Evolutionary conservation across 306 rosid genomes (phyloP).

Genomic region (Vicia villosa): DNA sequence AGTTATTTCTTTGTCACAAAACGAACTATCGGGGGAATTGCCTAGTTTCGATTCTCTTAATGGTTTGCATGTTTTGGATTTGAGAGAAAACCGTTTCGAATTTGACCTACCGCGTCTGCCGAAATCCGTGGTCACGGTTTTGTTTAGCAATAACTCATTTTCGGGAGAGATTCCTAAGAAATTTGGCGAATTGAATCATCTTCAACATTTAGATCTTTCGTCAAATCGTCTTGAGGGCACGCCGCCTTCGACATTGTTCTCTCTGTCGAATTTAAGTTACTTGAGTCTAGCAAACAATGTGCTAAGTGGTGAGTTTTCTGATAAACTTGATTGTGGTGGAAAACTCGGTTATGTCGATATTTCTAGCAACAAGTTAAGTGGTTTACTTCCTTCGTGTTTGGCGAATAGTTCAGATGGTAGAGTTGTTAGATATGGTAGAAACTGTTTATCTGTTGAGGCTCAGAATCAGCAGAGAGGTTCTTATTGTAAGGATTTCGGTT

Average conservation of each 20-base stretch:
- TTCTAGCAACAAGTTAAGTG: slow-evolving; percentile 71
- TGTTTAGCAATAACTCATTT: slow-evolving; percentile 67
- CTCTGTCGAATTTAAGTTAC: slow-evolving; percentile 67
- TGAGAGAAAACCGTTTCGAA: slow-evolving; percentile 68
- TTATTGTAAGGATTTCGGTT: slow-evolving; percentile 54
- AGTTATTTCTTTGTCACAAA: slow-evolving; percentile 65
- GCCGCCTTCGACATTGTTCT: slow-evolving; percentile 64
- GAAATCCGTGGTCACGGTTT: slow-evolving; percentile 54
- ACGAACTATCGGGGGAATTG: slow-evolving; percentile 67
- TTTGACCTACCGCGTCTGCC: slow-evolving; percentile 75
- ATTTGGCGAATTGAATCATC: slow-evolving; percentile 57
- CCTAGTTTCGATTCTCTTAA: slow-evolving; percentile 62
- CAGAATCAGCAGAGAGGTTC: slow-evolving; percentile 57
- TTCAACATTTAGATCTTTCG: slow-evolving; percentile 88
- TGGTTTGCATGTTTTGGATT: slow-evolving; percentile 62
- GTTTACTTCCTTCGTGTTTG: slow-evolving; percentile 79
- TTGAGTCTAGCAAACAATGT: slow-evolving; percentile 71
- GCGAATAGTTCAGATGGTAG: slow-evolving; percentile 49
- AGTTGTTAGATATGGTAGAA: slow-evolving; percentile 61
- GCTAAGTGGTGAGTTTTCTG: slow-evolving; percentile 61
- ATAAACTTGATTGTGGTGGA: slow-evolving; percentile 54
- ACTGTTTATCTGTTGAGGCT: slow-evolving; percentile 59
- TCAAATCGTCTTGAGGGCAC: slow-evolving; percentile 58
- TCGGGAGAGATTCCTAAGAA: slow-evolving; percentile 69
- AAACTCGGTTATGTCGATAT: slow-evolving; percentile 86